phyloP scores from a whole-genome alignment of 805 yeast genomes.

The Metschnikowia lunata region DNA sequence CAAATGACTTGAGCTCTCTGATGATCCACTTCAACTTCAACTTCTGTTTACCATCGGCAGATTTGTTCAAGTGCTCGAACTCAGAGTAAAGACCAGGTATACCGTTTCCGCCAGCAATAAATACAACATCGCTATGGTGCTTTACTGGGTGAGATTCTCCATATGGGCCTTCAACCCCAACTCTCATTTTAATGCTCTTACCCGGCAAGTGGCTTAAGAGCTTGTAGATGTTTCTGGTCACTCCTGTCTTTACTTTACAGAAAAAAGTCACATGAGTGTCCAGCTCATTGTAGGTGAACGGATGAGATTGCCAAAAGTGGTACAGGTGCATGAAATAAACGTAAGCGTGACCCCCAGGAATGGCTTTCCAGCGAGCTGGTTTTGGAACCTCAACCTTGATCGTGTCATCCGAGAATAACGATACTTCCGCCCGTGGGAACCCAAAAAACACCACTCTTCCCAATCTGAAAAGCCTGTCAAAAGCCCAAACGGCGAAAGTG shows the following conservation, averaged over 20 bases:
- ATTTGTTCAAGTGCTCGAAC: conserved; percentile 26
- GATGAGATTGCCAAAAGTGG: conserved; percentile 65
- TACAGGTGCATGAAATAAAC: conserved; percentile 50
- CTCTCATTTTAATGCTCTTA: conserved; percentile 24
- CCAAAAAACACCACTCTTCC: conserved; percentile 32
- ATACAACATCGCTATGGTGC: conserved; percentile 49
- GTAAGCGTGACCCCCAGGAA: conserved; percentile 56
- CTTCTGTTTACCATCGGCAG: conserved; percentile 9
- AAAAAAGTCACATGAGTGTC: conserved; percentile 24
- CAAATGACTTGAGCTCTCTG: conserved; percentile 35
- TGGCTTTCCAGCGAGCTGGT: conserved; percentile 46
- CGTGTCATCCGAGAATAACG: conserved; percentile 38
- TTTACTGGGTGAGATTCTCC: conserved; percentile 49
- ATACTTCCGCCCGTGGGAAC: conserved; percentile 29
- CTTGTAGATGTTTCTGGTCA: conserved; percentile 30
- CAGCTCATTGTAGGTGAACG: conserved; percentile 39
- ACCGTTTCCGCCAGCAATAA: conserved; percentile 74
- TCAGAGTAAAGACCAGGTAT: conserved; percentile 53
- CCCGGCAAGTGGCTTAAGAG: conserved; percentile 26
- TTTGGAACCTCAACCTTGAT: conserved; percentile 44
- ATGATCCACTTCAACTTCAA: conserved; percentile 36
- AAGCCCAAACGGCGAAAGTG: conserved; percentile 59
- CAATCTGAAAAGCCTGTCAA: conserved; percentile 37
- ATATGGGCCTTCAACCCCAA: conserved; percentile 64
- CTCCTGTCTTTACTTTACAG: conserved; percentile 36